Conservation (phyloP, 2,329 filamentous ascomycete genomes). For the Fusarium chaquense region DNA sequence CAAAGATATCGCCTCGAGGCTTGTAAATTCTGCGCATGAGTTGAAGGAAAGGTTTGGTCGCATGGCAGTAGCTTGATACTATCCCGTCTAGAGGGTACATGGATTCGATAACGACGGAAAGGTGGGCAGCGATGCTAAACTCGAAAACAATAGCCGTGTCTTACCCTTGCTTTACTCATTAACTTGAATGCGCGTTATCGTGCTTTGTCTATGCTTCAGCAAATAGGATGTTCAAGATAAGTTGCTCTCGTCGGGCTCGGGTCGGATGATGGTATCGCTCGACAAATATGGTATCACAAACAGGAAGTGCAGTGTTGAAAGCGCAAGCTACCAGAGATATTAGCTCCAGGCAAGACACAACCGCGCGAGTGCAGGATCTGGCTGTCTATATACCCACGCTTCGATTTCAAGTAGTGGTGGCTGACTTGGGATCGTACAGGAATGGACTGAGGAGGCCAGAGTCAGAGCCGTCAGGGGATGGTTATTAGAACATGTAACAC, state of each 20-base stretch:
- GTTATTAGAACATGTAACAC: slow-evolving; percentile 44
- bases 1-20: neutral
- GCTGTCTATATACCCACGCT: slow-evolving; percentile 56
- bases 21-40: neutral
- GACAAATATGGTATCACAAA: slow-evolving; percentile 43
- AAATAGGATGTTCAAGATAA: slow-evolving; percentile 25
- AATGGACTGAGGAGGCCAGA: slow-evolving; percentile 39
- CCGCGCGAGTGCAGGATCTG: slow-evolving; percentile 51
- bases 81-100: slow-evolving; percentile 1
- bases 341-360: slow-evolving; percentile 46
- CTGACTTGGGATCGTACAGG: slow-evolving; percentile 49
- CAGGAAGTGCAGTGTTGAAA: slow-evolving; percentile 36
- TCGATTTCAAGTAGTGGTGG: slow-evolving; percentile 46
- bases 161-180: slow-evolving; percentile 39
- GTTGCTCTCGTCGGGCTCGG: slow-evolving; percentile 27
- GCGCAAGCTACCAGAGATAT: slow-evolving; percentile 41
- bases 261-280: slow-evolving; percentile 37
- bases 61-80: neutral
- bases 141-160: slow-evolving; percentile 32
- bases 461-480: slow-evolving; percentile 42
- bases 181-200: neutral
- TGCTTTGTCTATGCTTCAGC: slow-evolving; percentile 12
- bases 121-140: slow-evolving; percentile 8
- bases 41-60: neutral
- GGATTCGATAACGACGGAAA: slow-evolving; percentile 1